Percentiles rank a stretch among this genome's conserved stretches.
These are phyloP conservation scores for Apiospora kogelbergensis DNA, from an alignment of 2,329 filamentous ascomycete species.

Conservation along the genomic window DNA sequence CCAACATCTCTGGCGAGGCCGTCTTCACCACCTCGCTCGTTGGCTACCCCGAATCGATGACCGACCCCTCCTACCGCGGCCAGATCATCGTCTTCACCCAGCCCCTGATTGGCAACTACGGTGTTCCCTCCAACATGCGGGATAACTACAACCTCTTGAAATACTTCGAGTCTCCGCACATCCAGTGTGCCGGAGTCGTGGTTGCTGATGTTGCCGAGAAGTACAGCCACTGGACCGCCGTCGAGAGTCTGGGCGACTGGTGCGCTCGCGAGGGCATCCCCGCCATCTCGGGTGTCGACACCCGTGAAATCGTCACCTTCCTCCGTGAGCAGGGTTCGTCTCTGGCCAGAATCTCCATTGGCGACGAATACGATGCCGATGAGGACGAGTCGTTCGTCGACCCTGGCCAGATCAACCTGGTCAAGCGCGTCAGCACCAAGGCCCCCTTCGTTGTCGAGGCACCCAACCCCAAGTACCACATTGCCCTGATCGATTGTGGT, in stretches of 20 bases:
- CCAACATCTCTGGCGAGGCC: slow-evolving; percentile 95
- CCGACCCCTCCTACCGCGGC: slow-evolving; percentile 83
- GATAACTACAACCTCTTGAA: slow-evolving; percentile 90
- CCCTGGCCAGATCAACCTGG: slow-evolving; percentile 93
- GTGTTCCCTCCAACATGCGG: slow-evolving; percentile 81
- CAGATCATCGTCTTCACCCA: slow-evolving; percentile 99
- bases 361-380: slow-evolving; percentile 97
- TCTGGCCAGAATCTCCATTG: slow-evolving; percentile 88
- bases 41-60: slow-evolving; percentile 94
- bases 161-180: slow-evolving; percentile 97
- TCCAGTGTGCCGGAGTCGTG: slow-evolving; percentile 93
- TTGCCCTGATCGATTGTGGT: slow-evolving; percentile 95
- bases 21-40: slow-evolving; percentile 98
- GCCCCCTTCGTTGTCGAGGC: slow-evolving; percentile 94
- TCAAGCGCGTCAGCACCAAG: slow-evolving; percentile 96
- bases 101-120: slow-evolving; percentile 97
- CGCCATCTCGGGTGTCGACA: slow-evolving; percentile 95
- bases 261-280: slow-evolving; percentile 95
- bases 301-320: slow-evolving; percentile 91
- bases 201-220: slow-evolving; percentile 91
- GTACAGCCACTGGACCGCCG: slow-evolving; percentile 98
- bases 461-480: slow-evolving; percentile 78
- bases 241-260: slow-evolving; percentile 91
- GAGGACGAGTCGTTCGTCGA: slow-evolving; percentile 96
- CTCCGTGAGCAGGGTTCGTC: slow-evolving; percentile 97